A percentile compares a stretch with the other conserved stretches of the same genome.
These are phyloP conservation scores for Citrullus colocynthis DNA, from an alignment of 306 rosid species.

Conservation along the genomic window DNA sequence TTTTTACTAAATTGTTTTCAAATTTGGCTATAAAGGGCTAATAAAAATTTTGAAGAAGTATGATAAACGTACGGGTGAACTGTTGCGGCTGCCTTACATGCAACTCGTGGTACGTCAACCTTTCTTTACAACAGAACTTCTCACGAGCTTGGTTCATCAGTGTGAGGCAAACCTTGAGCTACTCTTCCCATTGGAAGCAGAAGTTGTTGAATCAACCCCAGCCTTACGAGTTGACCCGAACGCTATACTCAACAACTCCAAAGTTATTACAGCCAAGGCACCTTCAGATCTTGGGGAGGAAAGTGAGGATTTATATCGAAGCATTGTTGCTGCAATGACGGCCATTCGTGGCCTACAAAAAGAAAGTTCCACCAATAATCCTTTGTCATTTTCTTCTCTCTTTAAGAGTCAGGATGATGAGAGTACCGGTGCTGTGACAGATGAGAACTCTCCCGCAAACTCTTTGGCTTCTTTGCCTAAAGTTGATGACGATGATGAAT, in stretches of 20 bases:
- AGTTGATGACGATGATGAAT: slow-evolving; percentile 17
- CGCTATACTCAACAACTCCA: slow-evolving; percentile 11
- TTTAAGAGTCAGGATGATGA: slow-evolving; percentile 51
- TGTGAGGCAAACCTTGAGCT: slow-evolving; percentile 90
- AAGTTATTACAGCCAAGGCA: slow-evolving; percentile 14
- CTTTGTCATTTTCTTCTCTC: slow-evolving; percentile 67
- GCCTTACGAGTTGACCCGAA: slow-evolving; percentile 17
- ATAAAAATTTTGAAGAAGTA: slow-evolving; percentile 87
- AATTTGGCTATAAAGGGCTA: slow-evolving; percentile 42
- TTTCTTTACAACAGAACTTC: slow-evolving; percentile 69
- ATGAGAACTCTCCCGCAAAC: slow-evolving; percentile 60
- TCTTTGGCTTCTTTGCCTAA: slow-evolving; percentile 37
- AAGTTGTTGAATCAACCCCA: slow-evolving; percentile 56
- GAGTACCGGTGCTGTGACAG: slow-evolving; percentile 61
- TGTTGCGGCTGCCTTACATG: slow-evolving; percentile 65
- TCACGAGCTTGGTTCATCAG: slow-evolving; percentile 65
- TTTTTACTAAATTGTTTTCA: slow-evolving; percentile 7
- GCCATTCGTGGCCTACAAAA: slow-evolving; percentile 75
- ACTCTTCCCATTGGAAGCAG: slow-evolving; percentile 81
- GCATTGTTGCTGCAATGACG: slow-evolving; percentile 84
- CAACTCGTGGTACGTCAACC: slow-evolving; percentile 78
- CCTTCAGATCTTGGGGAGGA: slow-evolving; percentile 56
- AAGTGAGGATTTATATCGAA: slow-evolving; percentile 43
- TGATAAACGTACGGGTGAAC: slow-evolving; percentile 81
- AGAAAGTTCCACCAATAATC: slow-evolving; percentile 77